Evolutionary conservation across 768 basidiomycete species (phyloP).

Genomic region (Agrocybe praecox): DNA sequence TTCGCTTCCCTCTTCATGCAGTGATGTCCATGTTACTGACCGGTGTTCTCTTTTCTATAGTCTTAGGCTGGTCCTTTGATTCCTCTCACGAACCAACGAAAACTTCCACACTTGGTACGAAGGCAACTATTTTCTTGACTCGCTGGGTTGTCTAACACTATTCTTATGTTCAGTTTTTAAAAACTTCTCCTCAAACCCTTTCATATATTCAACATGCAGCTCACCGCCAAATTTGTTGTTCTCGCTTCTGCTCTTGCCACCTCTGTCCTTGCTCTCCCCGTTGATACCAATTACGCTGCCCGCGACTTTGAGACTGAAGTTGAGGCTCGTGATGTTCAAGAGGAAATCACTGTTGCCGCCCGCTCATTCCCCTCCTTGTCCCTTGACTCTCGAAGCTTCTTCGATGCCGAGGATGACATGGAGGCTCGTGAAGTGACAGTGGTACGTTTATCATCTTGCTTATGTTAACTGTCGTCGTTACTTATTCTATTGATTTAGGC

Average conservation of each 20-base stretch:
- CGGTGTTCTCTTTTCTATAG: constrained; percentile 9
- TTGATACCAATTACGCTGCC: constrained; percentile 9
- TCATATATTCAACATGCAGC: constrained; percentile 20
- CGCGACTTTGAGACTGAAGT: constrained; percentile 15
- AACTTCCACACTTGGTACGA: constrained; percentile 13
- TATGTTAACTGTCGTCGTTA: not conserved
- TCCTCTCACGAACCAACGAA: constrained; percentile 18
- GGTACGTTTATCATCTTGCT: constrained; percentile 3
- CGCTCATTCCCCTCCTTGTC: constrained; percentile 14
- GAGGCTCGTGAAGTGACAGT: constrained; percentile 9
- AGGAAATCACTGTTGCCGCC: constrained; percentile 16
- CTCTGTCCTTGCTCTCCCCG: constrained; percentile 17
- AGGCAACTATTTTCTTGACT: not conserved
- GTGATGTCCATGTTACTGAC: not conserved
- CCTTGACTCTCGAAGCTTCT: constrained; percentile 18
- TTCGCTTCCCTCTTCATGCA: not conserved
- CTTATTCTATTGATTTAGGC: too few species aligned
- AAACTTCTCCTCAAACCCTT: constrained; percentile 9
- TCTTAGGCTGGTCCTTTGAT: constrained; percentile 28
- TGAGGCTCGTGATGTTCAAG: constrained; percentile 15
- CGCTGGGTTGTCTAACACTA: not conserved
- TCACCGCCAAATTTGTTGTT: constrained; percentile 23
- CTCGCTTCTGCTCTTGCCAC: constrained; percentile 22
- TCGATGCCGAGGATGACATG: constrained; percentile 14
- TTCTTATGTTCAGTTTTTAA: constrained; percentile 5